phyloP scores from a whole-genome alignment of 2,329 filamentous ascomycete genomes.

The Cercospora sp. region DNA sequence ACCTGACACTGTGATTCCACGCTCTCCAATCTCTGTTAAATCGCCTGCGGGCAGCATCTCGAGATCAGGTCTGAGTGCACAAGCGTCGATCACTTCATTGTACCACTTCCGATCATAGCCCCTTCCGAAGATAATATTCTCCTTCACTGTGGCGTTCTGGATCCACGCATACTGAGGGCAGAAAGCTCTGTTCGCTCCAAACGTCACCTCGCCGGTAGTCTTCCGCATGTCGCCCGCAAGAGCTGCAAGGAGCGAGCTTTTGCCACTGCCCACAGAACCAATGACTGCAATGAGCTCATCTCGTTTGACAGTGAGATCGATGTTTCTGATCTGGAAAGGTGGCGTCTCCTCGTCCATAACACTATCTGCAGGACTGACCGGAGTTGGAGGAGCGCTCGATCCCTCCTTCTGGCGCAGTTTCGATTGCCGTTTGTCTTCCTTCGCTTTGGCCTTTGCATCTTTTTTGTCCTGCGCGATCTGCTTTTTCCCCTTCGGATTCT shows the following conservation, averaged over 20 bases:
- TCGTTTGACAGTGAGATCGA: conserved; percentile 68
- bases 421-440: conserved; percentile 39
- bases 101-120: conserved; percentile 74
- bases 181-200: conserved; percentile 81
- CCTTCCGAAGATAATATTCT: conserved; percentile 92
- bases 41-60: conserved; percentile 93
- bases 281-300: conserved; percentile 84
- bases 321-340: conserved; percentile 70
- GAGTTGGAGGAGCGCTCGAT: conserved; percentile 22
- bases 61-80: conserved; percentile 79
- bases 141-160: conserved; percentile 80
- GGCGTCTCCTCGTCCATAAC: conserved; percentile 60
- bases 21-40: conserved; percentile 88
- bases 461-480: conserved; percentile 49
- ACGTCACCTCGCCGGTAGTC: conserved; percentile 69
- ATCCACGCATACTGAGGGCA: conserved; percentile 99
- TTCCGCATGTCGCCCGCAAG: conserved; percentile 92
- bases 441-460: conserved; percentile 45
- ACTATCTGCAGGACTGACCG: conserved; percentile 25
- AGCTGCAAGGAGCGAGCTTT: conserved; percentile 84
- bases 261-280: conserved; percentile 84
- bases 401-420: conserved; percentile 39
- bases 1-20: conserved; percentile 91
- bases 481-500: conserved; percentile 37
- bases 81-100: conserved; percentile 77